A percentile compares a stretch with the other conserved stretches of the same genome.
phyloP scores from a whole-genome alignment of 2,329 filamentous ascomycete genomes.

The Sclerotinia glacialis region DNA sequence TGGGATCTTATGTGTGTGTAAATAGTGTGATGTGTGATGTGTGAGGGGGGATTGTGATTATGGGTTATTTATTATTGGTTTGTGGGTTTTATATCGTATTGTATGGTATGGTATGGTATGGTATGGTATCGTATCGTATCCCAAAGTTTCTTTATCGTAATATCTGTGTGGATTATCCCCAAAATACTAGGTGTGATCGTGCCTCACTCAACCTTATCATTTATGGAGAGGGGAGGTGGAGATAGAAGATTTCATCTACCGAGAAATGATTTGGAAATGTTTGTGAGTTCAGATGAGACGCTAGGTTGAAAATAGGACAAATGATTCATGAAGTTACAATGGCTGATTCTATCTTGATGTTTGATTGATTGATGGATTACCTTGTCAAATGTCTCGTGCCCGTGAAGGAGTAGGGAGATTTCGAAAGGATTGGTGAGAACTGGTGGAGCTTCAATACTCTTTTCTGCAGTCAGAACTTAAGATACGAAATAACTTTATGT shows the following conservation, averaged over 20 bases:
- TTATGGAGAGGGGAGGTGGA: neutral
- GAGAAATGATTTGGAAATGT: neutral
- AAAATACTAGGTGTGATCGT: neutral
- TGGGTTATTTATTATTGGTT: too few species aligned
- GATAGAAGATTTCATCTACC: neutral
- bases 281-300: neutral
- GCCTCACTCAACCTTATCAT: neutral
- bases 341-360: neutral
- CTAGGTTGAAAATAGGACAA: neutral
- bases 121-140: too few species aligned
- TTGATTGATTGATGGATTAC: too few species aligned
- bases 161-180: neutral
- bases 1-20: neutral
- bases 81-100: too few species aligned
- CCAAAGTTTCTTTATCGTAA: too few species aligned
- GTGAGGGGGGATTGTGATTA: too few species aligned
- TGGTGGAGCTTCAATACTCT: neutral
- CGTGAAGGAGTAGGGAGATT: too few species aligned
- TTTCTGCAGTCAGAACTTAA: slow-evolving; percentile 3
- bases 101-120: too few species aligned
- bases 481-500: neutral
- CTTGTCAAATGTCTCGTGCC: neutral
- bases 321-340: neutral
- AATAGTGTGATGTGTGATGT: too few species aligned
- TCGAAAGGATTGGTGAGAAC: neutral